Base-by-base conservation (phyloP, 192 early-diverging fungal species). In the Backusella macrospora region DNA sequence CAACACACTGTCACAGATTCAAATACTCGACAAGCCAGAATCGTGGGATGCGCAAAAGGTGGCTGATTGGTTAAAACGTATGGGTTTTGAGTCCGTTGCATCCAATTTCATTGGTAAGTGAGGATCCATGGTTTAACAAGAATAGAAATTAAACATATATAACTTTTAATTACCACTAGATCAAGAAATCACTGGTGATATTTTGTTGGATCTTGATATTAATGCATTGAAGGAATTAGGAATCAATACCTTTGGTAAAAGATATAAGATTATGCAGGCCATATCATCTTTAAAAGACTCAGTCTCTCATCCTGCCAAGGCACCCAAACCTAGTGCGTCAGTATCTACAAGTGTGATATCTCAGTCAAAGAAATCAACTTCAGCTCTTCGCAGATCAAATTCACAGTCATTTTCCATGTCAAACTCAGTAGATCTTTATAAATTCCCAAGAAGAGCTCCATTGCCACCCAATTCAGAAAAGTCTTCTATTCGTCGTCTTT, bases 211-310 rank as follows among this genome's bases (percentile, higher is more conserved):
- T 37, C 67, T 92, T 15, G 87, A 84, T 64, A 78, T 93, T 16
- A 84, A 86, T 43, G 81, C 85, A 15, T 76, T 93, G 9, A 90
- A 91, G 65, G 90, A 93, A 64, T 68, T 93, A 16, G 87, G 91
- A 23, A 87, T 93, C 46, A 83, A 67, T 46, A 82, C 87, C 3
- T 88, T 89, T 68, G 87, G 87, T 29, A 89, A 90, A 72, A 83
- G 92, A 0, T 85, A 88, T 71, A 87, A 90, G 37, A 81, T 93
- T 42, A 88, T 92, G 85, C 88, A 83, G 34, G 81, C 85, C 48
- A 93, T 93, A 49, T 80, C 78, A 5, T 80, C 76, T 12, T 76
- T 93, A 39, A 81, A 73, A 69, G 63, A 73, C 7, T 79, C 46
- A 68, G 62, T 37, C 42, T 62, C 42, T 48, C 46, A 43, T 5